Evolutionary conservation across 2,329 filamentous ascomycete species (phyloP).

Genomic region (Plenodomus lindquistii): DNA sequence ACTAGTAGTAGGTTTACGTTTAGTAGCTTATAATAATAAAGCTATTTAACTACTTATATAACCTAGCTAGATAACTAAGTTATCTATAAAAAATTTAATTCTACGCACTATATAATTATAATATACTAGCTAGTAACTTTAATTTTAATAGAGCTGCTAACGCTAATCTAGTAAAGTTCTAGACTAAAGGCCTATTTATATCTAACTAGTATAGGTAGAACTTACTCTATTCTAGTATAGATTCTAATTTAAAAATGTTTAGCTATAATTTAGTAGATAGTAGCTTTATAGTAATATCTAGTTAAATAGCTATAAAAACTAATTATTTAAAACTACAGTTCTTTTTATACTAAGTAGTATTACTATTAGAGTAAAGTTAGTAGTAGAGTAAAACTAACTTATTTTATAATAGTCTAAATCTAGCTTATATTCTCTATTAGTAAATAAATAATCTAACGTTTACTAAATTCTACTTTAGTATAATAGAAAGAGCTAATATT

Average conservation of each 20-base stretch:
- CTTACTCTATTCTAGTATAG: conserved; percentile 48
- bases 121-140: no score
- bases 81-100: no score
- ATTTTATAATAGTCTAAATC: conserved; percentile 39
- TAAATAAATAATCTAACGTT: conserved; percentile 49
- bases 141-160: no score
- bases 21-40: no score
- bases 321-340: conserved; percentile 19
- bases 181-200: conserved; percentile 47
- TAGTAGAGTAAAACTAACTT: conserved; percentile 45
- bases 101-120: no score
- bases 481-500: no score
- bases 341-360: conserved; percentile 25
- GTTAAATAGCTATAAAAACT: conserved; percentile 26
- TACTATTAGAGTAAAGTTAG: no score
- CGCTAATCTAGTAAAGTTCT: no score
- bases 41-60: no score
- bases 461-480: conserved; percentile 51
- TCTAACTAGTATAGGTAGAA: conserved; percentile 43
- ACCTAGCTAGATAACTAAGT: no score
- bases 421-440: conserved; percentile 48
- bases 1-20: no score
- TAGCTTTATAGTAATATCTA: conserved; percentile 49
- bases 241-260: conserved; percentile 53
- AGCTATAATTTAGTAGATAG: conserved; percentile 52